Base-by-base conservation (phyloP, 2,329 filamentous ascomycete genomes). In the Curvularia hawaiiensis region DNA sequence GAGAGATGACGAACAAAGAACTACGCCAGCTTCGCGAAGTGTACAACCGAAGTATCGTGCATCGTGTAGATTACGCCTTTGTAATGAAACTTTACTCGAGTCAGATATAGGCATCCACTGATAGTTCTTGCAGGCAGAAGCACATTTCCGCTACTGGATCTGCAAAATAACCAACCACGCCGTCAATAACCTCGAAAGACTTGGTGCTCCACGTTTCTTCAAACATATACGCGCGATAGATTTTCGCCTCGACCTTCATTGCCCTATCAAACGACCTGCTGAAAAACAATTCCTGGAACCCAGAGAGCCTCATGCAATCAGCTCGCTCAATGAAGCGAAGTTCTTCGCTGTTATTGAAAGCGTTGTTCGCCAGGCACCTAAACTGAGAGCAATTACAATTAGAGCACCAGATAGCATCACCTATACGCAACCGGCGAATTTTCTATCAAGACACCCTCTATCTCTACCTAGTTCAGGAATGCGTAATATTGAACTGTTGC, bases 21-120 rank as follows among this genome's bases (percentile, higher is more conserved):
- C 12, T 60, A 9, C 45, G 45, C 35, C 33, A 22, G n/a, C 40
- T 60, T 43, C 54, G 49, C n/a, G 12, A 3, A 5, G 16, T 58
- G 6, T 14, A 18, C 16, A 58, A 49, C 47, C 33, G 44, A 20
- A 39, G 5, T 9, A 47, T 60, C 30, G 16, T n/a, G 4, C 16
- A 49, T 18, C 51, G 28, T 16, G 55, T 55, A 12, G 52, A 60
- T 14, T 22, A 46, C 22, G 24, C 14, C 24, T 58, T 53, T 45
- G 55, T 60, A 48, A 49, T 38, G 46, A 8, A 35, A 3, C 31
- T 39, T 16, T 28, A 14, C 7, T 8, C 31, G 11, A 38, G 12
- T 26, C 18, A 22, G 28, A n/a, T 10, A 43, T 38, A 24, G 31
- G 4, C 3, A 45, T 11, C 9, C 12, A 26, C 48, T 58, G 18